A percentile compares a stretch with the other conserved stretches of the same genome.
phyloP scores from a whole-genome alignment of 2,329 filamentous ascomycete genomes.

The Pseudophaeomoniella oleicola region DNA sequence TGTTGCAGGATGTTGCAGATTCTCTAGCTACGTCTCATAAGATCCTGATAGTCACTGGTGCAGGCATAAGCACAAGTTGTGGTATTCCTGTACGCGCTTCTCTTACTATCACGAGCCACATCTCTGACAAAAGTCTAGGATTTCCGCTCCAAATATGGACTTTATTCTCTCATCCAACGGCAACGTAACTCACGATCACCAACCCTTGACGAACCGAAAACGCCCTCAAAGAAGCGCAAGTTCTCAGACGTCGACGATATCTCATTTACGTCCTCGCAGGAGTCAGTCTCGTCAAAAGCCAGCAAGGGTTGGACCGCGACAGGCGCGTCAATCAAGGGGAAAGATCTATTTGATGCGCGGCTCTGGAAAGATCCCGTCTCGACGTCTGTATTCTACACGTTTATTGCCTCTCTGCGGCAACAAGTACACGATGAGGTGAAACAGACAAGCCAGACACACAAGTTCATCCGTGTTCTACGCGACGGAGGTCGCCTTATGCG shows the following conservation, averaged over 20 bases:
- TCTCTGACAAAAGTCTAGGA: conserved; percentile 8
- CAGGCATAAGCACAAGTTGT: conserved; percentile 62
- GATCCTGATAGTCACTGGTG: conserved; percentile 57
- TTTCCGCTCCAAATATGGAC: conserved; percentile 40
- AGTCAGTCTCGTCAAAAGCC: conserved; percentile 21
- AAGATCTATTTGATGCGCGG: conserved; percentile 56
- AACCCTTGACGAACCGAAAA: background rate
- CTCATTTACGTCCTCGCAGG: conserved; percentile 23
- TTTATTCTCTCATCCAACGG: conserved; percentile 57
- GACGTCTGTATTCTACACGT: conserved; percentile 59
- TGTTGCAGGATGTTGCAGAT: conserved; percentile 52
- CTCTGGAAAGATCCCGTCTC: conserved; percentile 55
- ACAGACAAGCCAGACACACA: conserved; percentile 49
- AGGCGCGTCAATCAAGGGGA: conserved; percentile 44
- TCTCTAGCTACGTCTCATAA: conserved; percentile 50
- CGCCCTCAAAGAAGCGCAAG: conserved; percentile 4
- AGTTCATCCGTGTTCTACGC: conserved; percentile 52
- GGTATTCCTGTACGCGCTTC: conserved; percentile 49
- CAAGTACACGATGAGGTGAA: conserved; percentile 44
- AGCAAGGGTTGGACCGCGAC: conserved; percentile 18
- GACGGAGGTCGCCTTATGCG: conserved; percentile 54
- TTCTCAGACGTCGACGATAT: conserved; percentile 32
- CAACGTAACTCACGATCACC: conserved; percentile 1
- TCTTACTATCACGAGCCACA: background rate
- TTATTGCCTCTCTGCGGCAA: conserved; percentile 52